Percentiles rank a stretch among this genome's conserved stretches.
phyloP scores from a whole-genome alignment of 768 basidiomycete species.

The Symmetrospora coprosmae region DNA sequence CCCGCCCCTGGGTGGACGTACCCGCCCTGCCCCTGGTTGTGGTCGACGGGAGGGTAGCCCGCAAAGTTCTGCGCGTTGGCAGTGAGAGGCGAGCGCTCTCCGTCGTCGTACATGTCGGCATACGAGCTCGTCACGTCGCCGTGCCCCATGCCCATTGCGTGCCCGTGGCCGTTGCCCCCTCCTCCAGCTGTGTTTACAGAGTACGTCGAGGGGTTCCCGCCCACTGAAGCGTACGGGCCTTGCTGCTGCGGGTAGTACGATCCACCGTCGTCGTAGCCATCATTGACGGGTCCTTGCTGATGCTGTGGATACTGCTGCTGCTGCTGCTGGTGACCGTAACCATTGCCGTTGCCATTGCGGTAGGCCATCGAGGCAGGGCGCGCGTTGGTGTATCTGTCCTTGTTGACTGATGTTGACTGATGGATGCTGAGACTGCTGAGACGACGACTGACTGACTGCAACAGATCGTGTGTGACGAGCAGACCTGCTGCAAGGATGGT shows the following conservation, averaged over 20 bases:
- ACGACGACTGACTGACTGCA: too few species aligned
- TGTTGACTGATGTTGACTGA: too few species aligned
- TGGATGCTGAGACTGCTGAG: too few species aligned
- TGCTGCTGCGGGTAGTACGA: not conserved
- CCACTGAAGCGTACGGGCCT: not conserved
- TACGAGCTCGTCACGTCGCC: not conserved
- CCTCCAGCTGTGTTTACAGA: not conserved
- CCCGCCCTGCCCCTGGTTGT: not conserved
- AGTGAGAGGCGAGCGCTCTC: not conserved
- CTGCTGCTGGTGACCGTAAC: not conserved
- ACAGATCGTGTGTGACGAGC: too few species aligned
- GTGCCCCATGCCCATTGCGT: not conserved
- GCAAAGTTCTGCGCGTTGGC: not conserved
- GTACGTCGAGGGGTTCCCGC: not conserved
- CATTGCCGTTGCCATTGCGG: not conserved
- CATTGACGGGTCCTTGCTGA: not conserved
- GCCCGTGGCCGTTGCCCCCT: not conserved
- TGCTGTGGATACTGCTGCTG: not conserved
- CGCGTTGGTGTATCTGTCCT: too few species aligned
- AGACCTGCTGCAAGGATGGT: too few species aligned
- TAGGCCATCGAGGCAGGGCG: too few species aligned
- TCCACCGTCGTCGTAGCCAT: not conserved
- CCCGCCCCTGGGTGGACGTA: not conserved
- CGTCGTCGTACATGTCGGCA: conserved; percentile 12
- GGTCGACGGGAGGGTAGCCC: not conserved